Evolutionary conservation across 192 early-diverging fungal species (phyloP).

Genomic region (Coemansia sp.): DNA sequence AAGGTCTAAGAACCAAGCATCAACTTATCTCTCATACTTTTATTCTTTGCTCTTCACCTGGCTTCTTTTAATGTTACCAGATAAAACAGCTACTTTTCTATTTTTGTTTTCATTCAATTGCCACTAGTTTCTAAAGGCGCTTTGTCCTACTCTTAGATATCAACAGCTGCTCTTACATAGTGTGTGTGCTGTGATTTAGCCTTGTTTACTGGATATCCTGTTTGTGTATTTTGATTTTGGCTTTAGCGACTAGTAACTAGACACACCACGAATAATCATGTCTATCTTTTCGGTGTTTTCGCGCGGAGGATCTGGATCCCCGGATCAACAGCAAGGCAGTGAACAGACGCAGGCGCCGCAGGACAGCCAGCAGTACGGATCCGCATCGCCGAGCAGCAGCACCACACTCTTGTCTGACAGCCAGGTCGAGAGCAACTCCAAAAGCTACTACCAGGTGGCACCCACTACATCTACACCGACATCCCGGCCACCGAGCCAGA

Average conservation of each 20-base stretch:
- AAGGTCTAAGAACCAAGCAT: neutral
- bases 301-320: constrained; percentile 22
- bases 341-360: constrained; percentile 18
- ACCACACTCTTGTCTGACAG: constrained; percentile 19
- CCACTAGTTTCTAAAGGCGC: neutral
- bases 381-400: constrained; percentile 10
- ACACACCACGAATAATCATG: constrained; percentile 15
- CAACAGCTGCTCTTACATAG: neutral
- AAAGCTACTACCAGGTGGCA: constrained; percentile 27
- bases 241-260: neutral
- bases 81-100: neutral
- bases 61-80: neutral
- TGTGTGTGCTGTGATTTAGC: neutral
- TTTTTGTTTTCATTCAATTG: neutral
- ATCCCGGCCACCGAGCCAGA: neutral
- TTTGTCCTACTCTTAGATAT: neutral
- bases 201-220: neutral
- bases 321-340: constrained; percentile 17
- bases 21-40: neutral
- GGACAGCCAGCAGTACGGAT: constrained; percentile 19
- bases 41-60: neutral
- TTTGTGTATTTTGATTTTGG: neutral
- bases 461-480: constrained; percentile 7
- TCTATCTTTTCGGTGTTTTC: constrained; percentile 53
- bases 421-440: constrained; percentile 12